Conservation (phyloP, 2,329 filamentous ascomycete species). For the Calonectria henricotiae region DNA sequence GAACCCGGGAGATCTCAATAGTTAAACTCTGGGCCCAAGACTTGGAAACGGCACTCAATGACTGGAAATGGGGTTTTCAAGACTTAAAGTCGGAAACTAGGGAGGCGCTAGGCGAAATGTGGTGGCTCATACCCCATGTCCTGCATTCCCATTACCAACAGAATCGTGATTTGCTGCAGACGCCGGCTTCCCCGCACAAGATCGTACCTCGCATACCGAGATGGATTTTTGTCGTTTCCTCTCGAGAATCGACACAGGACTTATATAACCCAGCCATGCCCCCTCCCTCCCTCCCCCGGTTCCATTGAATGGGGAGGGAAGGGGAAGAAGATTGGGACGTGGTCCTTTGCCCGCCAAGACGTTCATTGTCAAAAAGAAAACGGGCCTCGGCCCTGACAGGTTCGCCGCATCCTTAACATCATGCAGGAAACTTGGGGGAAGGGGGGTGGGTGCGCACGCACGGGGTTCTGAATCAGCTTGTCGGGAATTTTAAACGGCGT, state of each 20-base stretch:
- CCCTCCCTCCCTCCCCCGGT: background rate
- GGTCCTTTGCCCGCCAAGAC: background rate
- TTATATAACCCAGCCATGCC: background rate
- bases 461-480: slow-evolving; percentile 5
- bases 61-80: slow-evolving; percentile 14
- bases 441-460: background rate
- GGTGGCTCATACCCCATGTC: slow-evolving; percentile 13
- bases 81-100: slow-evolving; percentile 23
- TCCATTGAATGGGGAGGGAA: background rate
- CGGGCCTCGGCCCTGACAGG: slow-evolving; percentile 1
- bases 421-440: background rate
- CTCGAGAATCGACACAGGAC: background rate
- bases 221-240: background rate
- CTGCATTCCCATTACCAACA: slow-evolving; percentile 5
- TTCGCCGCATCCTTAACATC: slow-evolving; percentile 2
- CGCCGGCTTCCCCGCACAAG: background rate
- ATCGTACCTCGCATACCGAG: slow-evolving; percentile 1
- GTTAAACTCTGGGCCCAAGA: background rate
- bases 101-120: slow-evolving; percentile 21
- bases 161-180: slow-evolving; percentile 10
- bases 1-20: background rate
- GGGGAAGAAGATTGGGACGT: background rate
- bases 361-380: background rate
- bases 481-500: slow-evolving; percentile 22
- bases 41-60: slow-evolving; percentile 8